Evolutionary conservation across 768 basidiomycete species (phyloP), one percentile per base, ranked within the genome.

Genomic region (Auricularia sp.): DNA sequence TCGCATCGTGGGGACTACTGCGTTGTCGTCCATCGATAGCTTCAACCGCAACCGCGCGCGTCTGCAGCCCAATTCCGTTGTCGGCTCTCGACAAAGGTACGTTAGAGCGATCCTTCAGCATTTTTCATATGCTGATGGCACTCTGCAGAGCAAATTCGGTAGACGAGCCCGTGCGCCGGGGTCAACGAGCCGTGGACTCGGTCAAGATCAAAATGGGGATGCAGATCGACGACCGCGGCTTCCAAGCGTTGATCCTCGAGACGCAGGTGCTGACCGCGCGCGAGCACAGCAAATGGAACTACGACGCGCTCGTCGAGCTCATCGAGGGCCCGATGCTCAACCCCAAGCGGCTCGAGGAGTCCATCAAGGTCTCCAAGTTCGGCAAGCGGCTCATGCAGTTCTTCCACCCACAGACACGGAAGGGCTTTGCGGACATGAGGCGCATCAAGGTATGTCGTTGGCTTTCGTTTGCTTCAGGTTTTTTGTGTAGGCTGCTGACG

Each of bases 181-280:
- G 91, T 13, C 95, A 97, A 75, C 81, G 91, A 66, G 92, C 94
- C 69, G 88, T 95, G 2, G 93, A 97, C 70, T 24, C 21, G 56
- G 87, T 85, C 33, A 94, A 92, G 75, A 80, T 97, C 63, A 92
- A 94, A 73, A 82, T 90, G 72, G 90, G 88, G 66, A 86, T 97
- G 83, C 90, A 93, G 76, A 92, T 98, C 85, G 97, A 99, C 73
- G 97, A 98, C 74, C 88, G 82, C 73, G 84, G 89, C 3, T 99
- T 98, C 75, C 92, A 95, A 71, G 79, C 86, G 3, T 83, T 81
- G 47, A 78, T 99, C 62, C 80, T 94, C 24, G 94, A 97, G 70
- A 92, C 93, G 2, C 91, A 94, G 76, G 93, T 93, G 79, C 79
- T 88, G 35, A 89, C 87, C 34, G 56, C 56, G 10, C 94, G 92